phyloP scores from a whole-genome alignment of 1,284 basidiomycete species.

The Tylopilus sp. region DNA sequence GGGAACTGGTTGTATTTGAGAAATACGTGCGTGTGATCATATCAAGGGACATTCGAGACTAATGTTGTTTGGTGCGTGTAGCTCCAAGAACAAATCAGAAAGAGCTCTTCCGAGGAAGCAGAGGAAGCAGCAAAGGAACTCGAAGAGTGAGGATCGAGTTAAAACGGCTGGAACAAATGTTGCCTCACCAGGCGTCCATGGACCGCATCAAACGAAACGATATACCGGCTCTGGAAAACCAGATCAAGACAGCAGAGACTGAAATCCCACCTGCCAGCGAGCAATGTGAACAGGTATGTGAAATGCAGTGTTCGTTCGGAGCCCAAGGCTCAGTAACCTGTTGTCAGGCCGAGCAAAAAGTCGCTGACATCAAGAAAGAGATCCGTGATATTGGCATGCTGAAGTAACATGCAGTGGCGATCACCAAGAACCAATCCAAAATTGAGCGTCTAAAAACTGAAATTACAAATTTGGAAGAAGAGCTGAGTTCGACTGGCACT shows the following conservation, averaged over 20 bases:
- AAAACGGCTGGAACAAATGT: conserved; percentile 65
- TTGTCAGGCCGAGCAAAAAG: conserved; percentile 58
- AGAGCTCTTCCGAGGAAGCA: conserved; percentile 51
- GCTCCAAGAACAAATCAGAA: conserved; percentile 67
- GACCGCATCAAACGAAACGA: conserved; percentile 69
- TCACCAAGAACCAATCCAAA: conserved; percentile 75
- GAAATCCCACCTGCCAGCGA: conserved; percentile 62
- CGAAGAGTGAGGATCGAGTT: conserved; percentile 72
- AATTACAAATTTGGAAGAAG: conserved; percentile 73
- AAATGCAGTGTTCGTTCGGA: neutral
- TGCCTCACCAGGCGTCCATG: conserved; percentile 63
- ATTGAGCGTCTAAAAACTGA: conserved; percentile 74
- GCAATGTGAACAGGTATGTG: conserved; percentile 68
- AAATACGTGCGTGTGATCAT: conserved; percentile 62
- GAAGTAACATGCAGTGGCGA: conserved; percentile 72
- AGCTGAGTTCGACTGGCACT: conserved; percentile 78
- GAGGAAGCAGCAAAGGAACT: conserved; percentile 58
- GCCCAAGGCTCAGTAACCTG: neutral
- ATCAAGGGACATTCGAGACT: neutral
- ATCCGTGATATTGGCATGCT: conserved; percentile 73
- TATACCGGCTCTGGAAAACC: conserved; percentile 74
- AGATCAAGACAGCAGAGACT: conserved; percentile 69
- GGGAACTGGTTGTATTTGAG: conserved; percentile 75
- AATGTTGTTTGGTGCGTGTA: conserved; percentile 36
- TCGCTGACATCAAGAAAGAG: conserved; percentile 62